Evolutionary conservation across 345 rosid genomes (phyloP), one percentile per base, ranked within the genome.

Genomic region (Aquilaria sinensis): DNA sequence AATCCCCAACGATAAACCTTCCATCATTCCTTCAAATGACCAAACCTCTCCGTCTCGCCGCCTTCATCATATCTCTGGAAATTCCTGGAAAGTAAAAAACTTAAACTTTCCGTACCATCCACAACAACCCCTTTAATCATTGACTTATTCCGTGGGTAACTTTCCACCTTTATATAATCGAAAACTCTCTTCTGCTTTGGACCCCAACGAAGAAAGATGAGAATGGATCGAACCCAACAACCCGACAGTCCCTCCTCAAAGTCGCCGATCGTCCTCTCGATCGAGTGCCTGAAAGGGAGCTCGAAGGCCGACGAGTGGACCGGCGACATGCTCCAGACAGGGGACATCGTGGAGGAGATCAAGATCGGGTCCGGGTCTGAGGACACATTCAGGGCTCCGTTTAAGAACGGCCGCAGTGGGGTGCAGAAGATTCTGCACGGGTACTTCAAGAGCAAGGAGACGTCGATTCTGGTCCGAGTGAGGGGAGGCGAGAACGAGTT

Each of bases 231-330:
- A 46, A 63, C 69, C 55, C 67, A 69, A 53, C 79, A 77, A 33
- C 69, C 83, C 13, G 89, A 85, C 30, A 45, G 78, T 12, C 51
- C 74, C 43, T 37, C 43, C 5, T 37, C 43, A 9, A 37, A 37
- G 11, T 77, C 85, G 48, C 15, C 66, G 31, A 12, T 53, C 2
- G 90, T 88, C 9, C 85, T 88, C 60, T 86, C 99, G 12, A 85
- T 94, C 74, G 99, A 90, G 14, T 90, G 97, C 58, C 82, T 94
- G 0, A 90, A 85, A 70, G 97, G 99, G 49, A 85, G 85, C 68
- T 88, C 95, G 15, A 94, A 78, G 68, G 94, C 90, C 66, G 97
- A 88, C 30, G 98, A 93, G 70, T 90, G 98, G 98, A 82, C 94
- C 60, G 85, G 83, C n/a, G 99, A 90, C 71, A 86, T 86, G 92